These are phyloP conservation scores for Apiotrichum brassicae DNA, from an alignment of 1,284 basidiomycete species.

Conservation along the genomic window DNA sequence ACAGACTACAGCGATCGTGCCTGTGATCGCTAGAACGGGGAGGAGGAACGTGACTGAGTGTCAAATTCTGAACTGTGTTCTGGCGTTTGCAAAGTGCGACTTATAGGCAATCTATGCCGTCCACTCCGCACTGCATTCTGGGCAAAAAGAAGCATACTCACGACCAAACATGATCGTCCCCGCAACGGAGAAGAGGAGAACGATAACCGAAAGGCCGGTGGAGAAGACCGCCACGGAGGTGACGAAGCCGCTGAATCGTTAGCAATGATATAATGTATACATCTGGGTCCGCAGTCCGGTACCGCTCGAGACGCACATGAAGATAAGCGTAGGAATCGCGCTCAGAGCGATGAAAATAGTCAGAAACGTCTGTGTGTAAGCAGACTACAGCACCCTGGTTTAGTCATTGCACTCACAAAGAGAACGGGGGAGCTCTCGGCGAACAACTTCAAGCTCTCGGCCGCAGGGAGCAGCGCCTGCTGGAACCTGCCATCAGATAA, in stretches of 20 bases:
- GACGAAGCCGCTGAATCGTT: constrained; percentile 25
- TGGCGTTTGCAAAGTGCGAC: too few relatives aligned
- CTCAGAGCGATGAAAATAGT: not conserved
- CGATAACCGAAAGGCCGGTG: constrained; percentile 19
- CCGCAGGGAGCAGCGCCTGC: constrained; percentile 27
- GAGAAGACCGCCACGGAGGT: constrained; percentile 19
- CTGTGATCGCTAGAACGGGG: constrained; percentile 33
- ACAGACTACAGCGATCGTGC: not conserved
- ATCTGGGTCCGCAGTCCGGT: too few relatives aligned
- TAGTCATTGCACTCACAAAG: constrained; percentile 28
- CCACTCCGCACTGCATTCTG: too few relatives aligned
- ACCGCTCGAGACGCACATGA: too few relatives aligned
- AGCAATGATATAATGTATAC: too few relatives aligned
- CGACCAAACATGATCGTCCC: constrained; percentile 12
- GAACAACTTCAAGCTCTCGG: constrained; percentile 25
- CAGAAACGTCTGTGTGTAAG: not conserved
- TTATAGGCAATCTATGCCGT: too few relatives aligned
- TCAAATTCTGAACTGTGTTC: too few relatives aligned
- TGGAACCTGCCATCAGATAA: constrained; percentile 24
- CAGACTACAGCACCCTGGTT: too few relatives aligned
- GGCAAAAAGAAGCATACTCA: too few relatives aligned
- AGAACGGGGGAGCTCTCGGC: constrained; percentile 34
- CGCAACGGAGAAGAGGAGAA: constrained; percentile 22
- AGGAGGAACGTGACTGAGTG: constrained; percentile 29
- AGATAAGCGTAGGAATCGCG: not conserved